These are phyloP conservation scores for Microthlaspi erraticum DNA, from an alignment of 345 rosid genomes.

Conservation along the genomic window DNA sequence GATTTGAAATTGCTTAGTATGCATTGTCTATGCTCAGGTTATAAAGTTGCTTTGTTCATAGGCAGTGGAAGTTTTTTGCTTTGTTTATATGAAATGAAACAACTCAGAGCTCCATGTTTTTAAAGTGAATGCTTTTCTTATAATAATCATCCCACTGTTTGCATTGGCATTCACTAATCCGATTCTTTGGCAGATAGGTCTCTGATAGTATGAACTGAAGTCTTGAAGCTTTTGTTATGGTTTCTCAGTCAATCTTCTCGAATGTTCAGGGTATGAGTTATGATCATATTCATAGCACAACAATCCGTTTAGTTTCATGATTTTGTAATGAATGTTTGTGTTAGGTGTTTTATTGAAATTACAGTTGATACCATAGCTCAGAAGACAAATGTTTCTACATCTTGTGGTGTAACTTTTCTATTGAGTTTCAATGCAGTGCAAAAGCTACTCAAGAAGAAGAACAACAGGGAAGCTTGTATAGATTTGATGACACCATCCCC, in stretches of 20 bases:
- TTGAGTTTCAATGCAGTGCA: neutral
- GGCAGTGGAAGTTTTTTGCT: conserved; percentile 3
- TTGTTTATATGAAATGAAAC: too few relatives aligned
- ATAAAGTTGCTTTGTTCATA: neutral
- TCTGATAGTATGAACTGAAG: neutral
- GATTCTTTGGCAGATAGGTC: neutral
- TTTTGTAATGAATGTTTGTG: neutral
- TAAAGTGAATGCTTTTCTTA: neutral
- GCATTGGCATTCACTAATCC: neutral
- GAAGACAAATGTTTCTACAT: conserved; percentile 16
- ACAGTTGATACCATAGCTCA: neutral
- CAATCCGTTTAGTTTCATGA: neutral
- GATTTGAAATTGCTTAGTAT: neutral
- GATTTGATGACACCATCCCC: too few relatives aligned
- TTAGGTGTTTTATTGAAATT: neutral
- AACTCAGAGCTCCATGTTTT: too few relatives aligned
- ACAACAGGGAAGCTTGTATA: neutral
- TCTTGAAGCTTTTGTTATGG: conserved; percentile 1
- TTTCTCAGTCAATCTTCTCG: neutral
- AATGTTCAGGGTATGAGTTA: neutral
- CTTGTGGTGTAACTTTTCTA: neutral
- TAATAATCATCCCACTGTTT: neutral
- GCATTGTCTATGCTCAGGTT: neutral
- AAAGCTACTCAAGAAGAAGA: neutral
- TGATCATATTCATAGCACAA: neutral